Base-by-base conservation (phyloP, 208 protist genomes). In the Wallacemonas rigidus region DNA sequence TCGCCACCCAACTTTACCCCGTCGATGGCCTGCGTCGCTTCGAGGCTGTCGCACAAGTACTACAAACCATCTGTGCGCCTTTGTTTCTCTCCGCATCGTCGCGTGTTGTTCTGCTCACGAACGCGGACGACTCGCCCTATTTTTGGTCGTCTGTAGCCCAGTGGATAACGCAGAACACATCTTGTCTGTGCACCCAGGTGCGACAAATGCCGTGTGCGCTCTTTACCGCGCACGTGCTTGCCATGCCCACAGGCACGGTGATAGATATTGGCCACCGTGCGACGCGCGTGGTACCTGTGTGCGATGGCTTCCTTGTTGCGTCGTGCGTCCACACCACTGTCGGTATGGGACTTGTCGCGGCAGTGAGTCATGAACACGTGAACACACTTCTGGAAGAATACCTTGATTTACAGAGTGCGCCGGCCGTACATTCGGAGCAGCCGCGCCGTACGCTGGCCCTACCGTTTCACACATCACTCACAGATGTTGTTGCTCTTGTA, bases 201-300 rank as follows among this genome's bases (percentile, higher is more conserved):
- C 60, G 12, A 69, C 65, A 36, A 38, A 35, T 63, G 58, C 41
- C 60, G 7, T 17, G 14, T 1, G 40, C 72, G 47, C 57, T 74
- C 68, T 50, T 74, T 63, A 72, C 17, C 45, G 62, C 45, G 63
- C 56, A 55, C 15, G 26, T 63, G 7, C 63, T 71, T 11, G 72
- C 65, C 15, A 9, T 64, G 48, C 45, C n/a, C 2, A 69, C 69
- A 40, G 77, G 72, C 8, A 68, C 71, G 56, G 76, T 86, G 2
- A 54, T 86, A n/a, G 81, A 86, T 54, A 47, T 86, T 53, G 81
- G 76, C 26, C 57, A 80, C 48, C 60, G 53, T 40, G 47, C 65
- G n/a, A 80, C 81, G 2, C 76, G 81, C 45, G 60, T 86, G 47
- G 54, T 72, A 14, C 76, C 81, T 8, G 48, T 82, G n/a, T 53